Evolutionary conservation across 805 yeast genomes (phyloP).

Genomic region (Starmerella gropengiesseri): DNA sequence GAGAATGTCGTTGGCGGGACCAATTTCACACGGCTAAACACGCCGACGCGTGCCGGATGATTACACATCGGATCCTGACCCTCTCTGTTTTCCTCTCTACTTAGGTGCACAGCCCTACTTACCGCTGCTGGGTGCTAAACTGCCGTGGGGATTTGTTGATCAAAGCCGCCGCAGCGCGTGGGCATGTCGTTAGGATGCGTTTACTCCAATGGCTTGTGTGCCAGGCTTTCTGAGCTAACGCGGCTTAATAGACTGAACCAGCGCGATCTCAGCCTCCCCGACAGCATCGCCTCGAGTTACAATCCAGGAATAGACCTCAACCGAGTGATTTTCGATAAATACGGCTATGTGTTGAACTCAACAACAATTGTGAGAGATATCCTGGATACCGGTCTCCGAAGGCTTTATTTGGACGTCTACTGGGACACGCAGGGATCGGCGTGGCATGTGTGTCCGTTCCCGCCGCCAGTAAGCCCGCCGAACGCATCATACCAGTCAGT

Average conservation of each 20-base stretch:
- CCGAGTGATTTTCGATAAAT: constrained; percentile 25
- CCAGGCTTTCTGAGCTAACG: constrained; percentile 16
- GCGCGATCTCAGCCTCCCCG: constrained; percentile 29
- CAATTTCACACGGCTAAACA: too few relatives aligned
- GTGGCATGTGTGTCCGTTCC: constrained; percentile 49
- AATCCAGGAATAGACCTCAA: constrained; percentile 31
- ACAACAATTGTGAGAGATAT: constrained; percentile 22
- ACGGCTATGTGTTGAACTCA: constrained; percentile 28
- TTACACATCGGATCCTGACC: too few relatives aligned
- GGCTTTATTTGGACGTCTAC: constrained; percentile 38
- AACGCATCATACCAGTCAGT: not conserved
- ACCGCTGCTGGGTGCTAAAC: too few relatives aligned
- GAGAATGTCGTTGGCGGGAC: too few relatives aligned
- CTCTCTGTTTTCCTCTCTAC: too few relatives aligned
- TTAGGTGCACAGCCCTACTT: too few relatives aligned
- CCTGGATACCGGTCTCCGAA: constrained; percentile 31
- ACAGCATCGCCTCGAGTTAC: constrained; percentile 28
- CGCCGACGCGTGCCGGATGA: too few relatives aligned
- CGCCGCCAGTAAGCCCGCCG: constrained; percentile 2
- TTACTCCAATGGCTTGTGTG: constrained; percentile 20
- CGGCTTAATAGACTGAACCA: constrained; percentile 26
- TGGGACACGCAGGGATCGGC: constrained; percentile 35
- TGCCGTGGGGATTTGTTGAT: too few relatives aligned
- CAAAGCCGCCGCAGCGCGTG: not conserved
- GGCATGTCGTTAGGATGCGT: constrained; percentile 22